A percentile compares a stretch with the other conserved stretches of the same genome.
Conservation (phyloP, 768 basidiomycete species). For the Suillus alpinus region DNA sequence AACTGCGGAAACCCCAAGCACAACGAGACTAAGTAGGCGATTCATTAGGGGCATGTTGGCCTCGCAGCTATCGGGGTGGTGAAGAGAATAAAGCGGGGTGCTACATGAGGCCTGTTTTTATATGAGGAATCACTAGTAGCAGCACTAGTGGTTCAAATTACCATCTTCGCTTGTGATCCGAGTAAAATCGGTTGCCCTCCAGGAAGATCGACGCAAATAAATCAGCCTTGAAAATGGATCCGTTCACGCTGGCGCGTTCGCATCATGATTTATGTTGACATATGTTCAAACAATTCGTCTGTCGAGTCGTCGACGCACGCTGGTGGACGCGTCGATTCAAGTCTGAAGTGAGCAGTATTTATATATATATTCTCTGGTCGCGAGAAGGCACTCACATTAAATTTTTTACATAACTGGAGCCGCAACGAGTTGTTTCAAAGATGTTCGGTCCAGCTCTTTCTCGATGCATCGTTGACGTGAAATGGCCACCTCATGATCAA, state of each 20-base stretch:
- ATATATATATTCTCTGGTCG: background rate
- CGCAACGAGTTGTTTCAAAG: background rate
- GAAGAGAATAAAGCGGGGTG: background rate
- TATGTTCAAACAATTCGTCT: background rate
- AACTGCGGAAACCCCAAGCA: constrained; percentile 2
- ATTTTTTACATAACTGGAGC: background rate
- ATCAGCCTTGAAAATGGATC: background rate
- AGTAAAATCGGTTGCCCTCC: background rate
- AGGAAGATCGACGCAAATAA: background rate
- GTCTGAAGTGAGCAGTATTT: background rate
- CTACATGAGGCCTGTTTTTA: background rate
- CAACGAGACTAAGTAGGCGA: background rate
- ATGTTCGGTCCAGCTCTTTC: background rate
- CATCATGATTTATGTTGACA: background rate
- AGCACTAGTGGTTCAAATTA: background rate
- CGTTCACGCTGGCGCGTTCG: background rate
- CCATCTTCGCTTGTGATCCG: background rate
- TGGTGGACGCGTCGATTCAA: background rate
- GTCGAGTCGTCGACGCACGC: background rate
- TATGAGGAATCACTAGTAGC: background rate
- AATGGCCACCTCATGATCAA: background rate
- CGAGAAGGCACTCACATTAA: background rate
- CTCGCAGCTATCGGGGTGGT: background rate
- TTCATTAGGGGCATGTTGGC: constrained; percentile 1
- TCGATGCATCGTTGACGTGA: background rate